These are phyloP conservation scores for Benincasa hispida DNA, from an alignment of 306 rosid genomes.

Conservation along the genomic window DNA sequence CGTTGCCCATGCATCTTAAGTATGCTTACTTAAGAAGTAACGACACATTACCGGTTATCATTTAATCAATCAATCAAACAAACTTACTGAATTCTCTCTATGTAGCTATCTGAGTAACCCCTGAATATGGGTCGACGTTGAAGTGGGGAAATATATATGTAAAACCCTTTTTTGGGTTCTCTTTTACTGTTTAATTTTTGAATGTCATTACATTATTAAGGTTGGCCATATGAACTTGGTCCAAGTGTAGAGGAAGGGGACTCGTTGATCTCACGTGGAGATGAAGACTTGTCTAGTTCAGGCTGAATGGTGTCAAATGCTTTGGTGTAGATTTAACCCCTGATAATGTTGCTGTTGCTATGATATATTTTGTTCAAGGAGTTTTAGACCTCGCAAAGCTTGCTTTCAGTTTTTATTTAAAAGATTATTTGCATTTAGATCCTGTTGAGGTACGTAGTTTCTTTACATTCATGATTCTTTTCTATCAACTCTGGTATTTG, in stretches of 20 bases:
- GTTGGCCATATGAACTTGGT: background rate
- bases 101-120: background rate
- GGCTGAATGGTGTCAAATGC: constrained; percentile 26
- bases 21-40: too few species aligned
- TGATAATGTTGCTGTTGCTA: constrained; percentile 81
- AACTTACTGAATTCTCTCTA: background rate
- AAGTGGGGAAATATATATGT: background rate
- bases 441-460: constrained; percentile 74
- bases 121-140: background rate
- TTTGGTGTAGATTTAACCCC: constrained; percentile 80
- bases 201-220: background rate
- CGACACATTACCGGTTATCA: too few species aligned
- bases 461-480: constrained; percentile 9
- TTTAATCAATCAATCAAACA: background rate
- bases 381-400: constrained; percentile 90
- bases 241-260: constrained; percentile 59
- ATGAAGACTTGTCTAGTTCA: constrained; percentile 34
- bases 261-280: constrained; percentile 19
- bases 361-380: constrained; percentile 99
- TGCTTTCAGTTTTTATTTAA: constrained; percentile 75
- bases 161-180: background rate
- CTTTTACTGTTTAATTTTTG: background rate
- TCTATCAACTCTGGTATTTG: background rate
- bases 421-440: constrained; percentile 86
- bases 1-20: too few species aligned